These are phyloP conservation scores for Hibiscus mutabilis DNA, from an alignment of 345 rosid species.

Conservation along the genomic window DNA sequence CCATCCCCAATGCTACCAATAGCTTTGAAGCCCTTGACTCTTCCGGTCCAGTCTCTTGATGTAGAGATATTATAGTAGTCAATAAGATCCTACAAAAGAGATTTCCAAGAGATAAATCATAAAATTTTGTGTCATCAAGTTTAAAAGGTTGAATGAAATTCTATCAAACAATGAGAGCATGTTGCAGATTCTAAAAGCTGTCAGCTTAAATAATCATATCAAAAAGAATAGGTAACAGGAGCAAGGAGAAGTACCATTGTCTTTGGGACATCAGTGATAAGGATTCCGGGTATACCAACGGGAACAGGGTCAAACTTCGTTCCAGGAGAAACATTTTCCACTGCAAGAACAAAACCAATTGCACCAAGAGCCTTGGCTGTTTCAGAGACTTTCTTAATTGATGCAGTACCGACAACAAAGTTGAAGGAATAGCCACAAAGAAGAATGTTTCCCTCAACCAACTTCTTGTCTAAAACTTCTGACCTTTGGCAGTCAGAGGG, in stretches of 20 bases:
- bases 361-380: constrained; percentile 96
- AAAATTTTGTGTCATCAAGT: neutral
- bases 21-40: constrained; percentile 81
- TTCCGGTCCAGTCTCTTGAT: constrained; percentile 90
- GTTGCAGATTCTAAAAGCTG: neutral
- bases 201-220: neutral
- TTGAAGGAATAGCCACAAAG: constrained; percentile 99
- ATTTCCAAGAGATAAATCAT: constrained; percentile 13
- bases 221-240: neutral
- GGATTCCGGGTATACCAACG: constrained; percentile 75
- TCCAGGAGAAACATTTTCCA: constrained; percentile 94
- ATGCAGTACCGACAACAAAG: constrained; percentile 89
- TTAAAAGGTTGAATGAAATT: neutral
- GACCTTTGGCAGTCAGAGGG: constrained; percentile 97
- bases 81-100: constrained; percentile 61
- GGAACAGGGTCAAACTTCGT: constrained; percentile 96
- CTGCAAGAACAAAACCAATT: constrained; percentile 93
- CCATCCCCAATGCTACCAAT: constrained; percentile 93
- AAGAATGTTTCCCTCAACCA: constrained; percentile 88
- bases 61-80: constrained; percentile 92
- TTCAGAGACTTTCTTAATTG: constrained; percentile 88
- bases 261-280: constrained; percentile 69
- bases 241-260: constrained; percentile 57
- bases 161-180: neutral
- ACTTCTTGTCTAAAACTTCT: constrained; percentile 71